These are phyloP conservation scores for Agrocybe praecox DNA, from an alignment of 768 basidiomycete genomes.

Conservation along the genomic window DNA sequence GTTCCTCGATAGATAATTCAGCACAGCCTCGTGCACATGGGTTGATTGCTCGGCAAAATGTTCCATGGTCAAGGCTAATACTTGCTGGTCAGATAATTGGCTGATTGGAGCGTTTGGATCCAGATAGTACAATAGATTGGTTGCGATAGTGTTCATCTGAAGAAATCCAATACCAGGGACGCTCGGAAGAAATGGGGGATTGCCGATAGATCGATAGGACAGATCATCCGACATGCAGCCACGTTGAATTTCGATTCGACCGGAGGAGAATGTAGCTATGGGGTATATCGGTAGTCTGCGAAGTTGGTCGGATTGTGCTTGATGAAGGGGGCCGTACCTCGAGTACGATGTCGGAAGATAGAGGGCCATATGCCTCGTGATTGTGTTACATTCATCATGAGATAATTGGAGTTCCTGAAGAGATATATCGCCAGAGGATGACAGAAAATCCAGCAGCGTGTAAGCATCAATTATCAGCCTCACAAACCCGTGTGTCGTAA, in stretches of 20 bases:
- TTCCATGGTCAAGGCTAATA: constrained; percentile 28
- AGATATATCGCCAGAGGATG: neutral
- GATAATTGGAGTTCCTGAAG: neutral
- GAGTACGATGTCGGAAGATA: constrained; percentile 3
- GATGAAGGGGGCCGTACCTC: constrained; percentile 5
- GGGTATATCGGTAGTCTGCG: constrained; percentile 31
- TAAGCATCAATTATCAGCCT: constrained; percentile 27
- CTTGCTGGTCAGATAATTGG: constrained; percentile 21
- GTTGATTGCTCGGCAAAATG: constrained; percentile 29
- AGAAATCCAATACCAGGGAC: constrained; percentile 26
- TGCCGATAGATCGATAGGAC: constrained; percentile 4
- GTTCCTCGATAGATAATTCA: constrained; percentile 28
- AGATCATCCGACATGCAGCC: constrained; percentile 7
- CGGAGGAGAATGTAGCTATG: constrained; percentile 14
- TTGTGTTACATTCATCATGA: constrained; percentile 3
- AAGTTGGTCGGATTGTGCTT: constrained; percentile 10
- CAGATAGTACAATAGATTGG: constrained; percentile 24
- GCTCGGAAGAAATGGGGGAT: constrained; percentile 24
- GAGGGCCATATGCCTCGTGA: constrained; percentile 15
- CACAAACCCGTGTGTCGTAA: constrained; percentile 18
- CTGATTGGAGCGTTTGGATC: constrained; percentile 15
- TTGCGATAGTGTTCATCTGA: constrained; percentile 22
- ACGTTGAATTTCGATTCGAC: constrained; percentile 4
- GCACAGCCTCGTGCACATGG: constrained; percentile 24
- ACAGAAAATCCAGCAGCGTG: constrained; percentile 30